These are phyloP conservation scores for Spathaspora hagerdaliae DNA, from an alignment of 805 yeast species.

Conservation along the genomic window DNA sequence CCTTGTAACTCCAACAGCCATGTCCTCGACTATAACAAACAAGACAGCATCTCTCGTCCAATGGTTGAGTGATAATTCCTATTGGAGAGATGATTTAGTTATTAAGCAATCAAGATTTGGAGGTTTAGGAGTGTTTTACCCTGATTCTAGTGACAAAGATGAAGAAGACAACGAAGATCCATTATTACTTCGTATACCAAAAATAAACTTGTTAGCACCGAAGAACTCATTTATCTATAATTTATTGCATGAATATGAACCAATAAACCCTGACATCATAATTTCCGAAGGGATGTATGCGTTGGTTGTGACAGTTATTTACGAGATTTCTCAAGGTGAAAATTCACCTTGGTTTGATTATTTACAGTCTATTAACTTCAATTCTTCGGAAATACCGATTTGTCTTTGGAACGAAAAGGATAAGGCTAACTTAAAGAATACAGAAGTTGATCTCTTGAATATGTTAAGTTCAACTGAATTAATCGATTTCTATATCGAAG, in stretches of 20 bases:
- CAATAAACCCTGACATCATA: constrained; percentile 28
- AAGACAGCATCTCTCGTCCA: constrained; percentile 6
- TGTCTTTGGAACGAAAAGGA: constrained; percentile 59
- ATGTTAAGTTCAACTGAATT: constrained; percentile 49
- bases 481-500: constrained; percentile 33
- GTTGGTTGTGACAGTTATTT: constrained; percentile 64
- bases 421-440: constrained; percentile 46
- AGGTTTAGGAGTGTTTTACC: constrained; percentile 63
- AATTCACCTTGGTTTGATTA: constrained; percentile 80
- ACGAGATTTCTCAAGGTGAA: constrained; percentile 55
- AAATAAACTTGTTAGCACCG: constrained; percentile 52
- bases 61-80: constrained; percentile 60
- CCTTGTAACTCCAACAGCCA: neutral
- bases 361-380: constrained; percentile 47
- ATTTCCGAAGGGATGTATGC: constrained; percentile 54
- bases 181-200: constrained; percentile 55
- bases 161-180: constrained; percentile 18
- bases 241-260: constrained; percentile 50
- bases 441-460: constrained; percentile 60
- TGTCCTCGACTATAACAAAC: constrained; percentile 5
- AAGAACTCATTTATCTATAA: constrained; percentile 64
- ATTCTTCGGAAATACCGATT: constrained; percentile 46
- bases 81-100: constrained; percentile 49
- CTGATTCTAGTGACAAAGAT: constrained; percentile 11
- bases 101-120: constrained; percentile 55